Base-by-base conservation (phyloP, 2,329 filamentous ascomycete genomes). In the Teratosphaeria epicoccoides region DNA sequence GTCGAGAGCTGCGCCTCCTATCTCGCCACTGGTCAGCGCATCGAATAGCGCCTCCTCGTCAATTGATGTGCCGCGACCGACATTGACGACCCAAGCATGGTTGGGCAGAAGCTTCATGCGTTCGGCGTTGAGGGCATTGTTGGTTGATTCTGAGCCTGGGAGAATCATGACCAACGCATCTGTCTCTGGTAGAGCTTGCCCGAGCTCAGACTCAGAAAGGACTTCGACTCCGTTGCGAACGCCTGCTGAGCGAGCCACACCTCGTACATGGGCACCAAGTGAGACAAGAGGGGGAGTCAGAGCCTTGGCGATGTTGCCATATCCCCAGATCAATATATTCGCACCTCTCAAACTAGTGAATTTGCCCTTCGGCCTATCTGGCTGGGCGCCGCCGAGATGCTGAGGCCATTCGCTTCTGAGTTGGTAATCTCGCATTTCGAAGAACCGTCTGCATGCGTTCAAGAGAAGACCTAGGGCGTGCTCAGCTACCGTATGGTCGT, bases 161-260 rank as follows among this genome's bases (percentile, higher is more conserved):
- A 83, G 70, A 56, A 83, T 83, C 81, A 84, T 83, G 59, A 84
- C 80, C n/a, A 84, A 71, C 0, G 79, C 81, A 59, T 84, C 81
- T 0, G 80, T 82, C 63, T 75, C 61, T 26, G 74, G 70, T 29
- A 84, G 71, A 26, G 83, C 65, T 55, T 76, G 68, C 4, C 73
- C 55, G 43, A 84, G 70, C 44, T 67, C 69, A 51, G 79, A 76
- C 64, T 83, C 80, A 49, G 60, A 64, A 64, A 73, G 77, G 50
- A 84, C 75, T 70, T 83, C 72, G 43, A 79, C 70, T 14, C 81
- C 81, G 52, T 77, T 67, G 46, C 82, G 72, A 12, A 84, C 77
- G 7, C 82, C 81, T 0, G 73, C 60, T 7, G 62, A 64, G 11
- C 81, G 71, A 11, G 82, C 82, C 1, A 85, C 65, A 49, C 82